These are phyloP conservation scores for Bruguiera parviflora DNA, from an alignment of 345 rosid genomes.

Conservation along the genomic window DNA sequence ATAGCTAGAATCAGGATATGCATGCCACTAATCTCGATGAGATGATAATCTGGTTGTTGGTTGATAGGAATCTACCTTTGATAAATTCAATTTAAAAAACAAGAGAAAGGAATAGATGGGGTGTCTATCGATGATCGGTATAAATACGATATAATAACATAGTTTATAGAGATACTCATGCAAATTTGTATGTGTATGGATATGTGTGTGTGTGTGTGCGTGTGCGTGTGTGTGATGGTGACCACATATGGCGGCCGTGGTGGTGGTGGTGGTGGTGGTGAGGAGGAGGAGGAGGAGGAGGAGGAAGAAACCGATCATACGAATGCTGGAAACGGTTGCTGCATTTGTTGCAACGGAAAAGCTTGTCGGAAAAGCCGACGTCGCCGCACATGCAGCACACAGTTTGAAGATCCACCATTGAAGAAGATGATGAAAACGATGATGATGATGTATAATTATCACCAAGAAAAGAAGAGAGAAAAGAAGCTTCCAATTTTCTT, in stretches of 20 bases:
- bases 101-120: slow-evolving; percentile 24
- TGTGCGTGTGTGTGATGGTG: neutral
- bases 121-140: slow-evolving; percentile 19
- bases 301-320: slow-evolving; percentile 40
- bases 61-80: neutral
- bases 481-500: neutral
- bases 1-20: no score
- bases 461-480: slow-evolving; percentile 14
- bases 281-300: neutral
- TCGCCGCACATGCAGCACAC: slow-evolving; percentile 99
- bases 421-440: no score
- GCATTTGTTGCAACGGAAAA: slow-evolving; percentile 91
- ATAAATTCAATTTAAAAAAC: neutral
- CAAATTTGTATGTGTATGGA: no score
- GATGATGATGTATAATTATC: neutral
- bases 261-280: neutral
- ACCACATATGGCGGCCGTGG: neutral
- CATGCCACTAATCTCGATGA: neutral
- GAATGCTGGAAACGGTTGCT: slow-evolving; percentile 85
- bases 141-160: neutral
- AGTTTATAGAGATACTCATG: no score
- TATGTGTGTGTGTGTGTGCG: neutral
- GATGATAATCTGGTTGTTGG: neutral
- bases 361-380: slow-evolving; percentile 91
- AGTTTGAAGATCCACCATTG: slow-evolving; percentile 78